Evolutionary conservation across 176 grass and related monocot species (phyloP).

Genomic region (Juncus effusus): DNA sequence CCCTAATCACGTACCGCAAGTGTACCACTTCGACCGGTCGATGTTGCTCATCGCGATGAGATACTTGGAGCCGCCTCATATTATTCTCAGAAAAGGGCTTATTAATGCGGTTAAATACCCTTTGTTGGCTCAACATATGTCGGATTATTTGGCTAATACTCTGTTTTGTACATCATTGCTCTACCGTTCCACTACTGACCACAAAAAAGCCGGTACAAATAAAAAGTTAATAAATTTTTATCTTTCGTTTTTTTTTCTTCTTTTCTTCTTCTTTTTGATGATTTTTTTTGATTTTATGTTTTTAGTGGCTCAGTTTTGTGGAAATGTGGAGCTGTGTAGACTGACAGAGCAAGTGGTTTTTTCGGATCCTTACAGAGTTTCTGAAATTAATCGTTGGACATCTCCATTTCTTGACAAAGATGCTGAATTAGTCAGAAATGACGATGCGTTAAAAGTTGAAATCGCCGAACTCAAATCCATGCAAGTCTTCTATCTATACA

Average conservation of each 20-base stretch:
- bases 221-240: neutral
- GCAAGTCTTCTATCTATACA: constrained; percentile 28
- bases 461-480: constrained; percentile 65
- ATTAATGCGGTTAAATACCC: constrained; percentile 83
- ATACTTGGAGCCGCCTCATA: constrained; percentile 76
- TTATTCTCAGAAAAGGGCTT: constrained; percentile 94
- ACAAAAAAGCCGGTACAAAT: constrained; percentile 62
- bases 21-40: constrained; percentile 82
- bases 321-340: constrained; percentile 80
- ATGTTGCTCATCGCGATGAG: constrained; percentile 89
- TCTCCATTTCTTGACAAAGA: constrained; percentile 74
- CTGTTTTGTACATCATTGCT: constrained; percentile 88
- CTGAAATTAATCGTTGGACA: constrained; percentile 70
- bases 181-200: constrained; percentile 64
- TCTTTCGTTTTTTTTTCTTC: neutral
- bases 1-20: constrained; percentile 74
- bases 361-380: constrained; percentile 76
- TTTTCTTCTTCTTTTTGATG: neutral
- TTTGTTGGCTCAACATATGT: constrained; percentile 70
- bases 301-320: constrained; percentile 78
- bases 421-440: constrained; percentile 53
- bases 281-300: constrained; percentile 1
- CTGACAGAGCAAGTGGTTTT: constrained; percentile 89
- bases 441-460: constrained; percentile 66
- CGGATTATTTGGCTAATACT: constrained; percentile 72